Evolutionary conservation across 331 rosid genomes (phyloP).

Genomic region (Quercus lobata): DNA sequence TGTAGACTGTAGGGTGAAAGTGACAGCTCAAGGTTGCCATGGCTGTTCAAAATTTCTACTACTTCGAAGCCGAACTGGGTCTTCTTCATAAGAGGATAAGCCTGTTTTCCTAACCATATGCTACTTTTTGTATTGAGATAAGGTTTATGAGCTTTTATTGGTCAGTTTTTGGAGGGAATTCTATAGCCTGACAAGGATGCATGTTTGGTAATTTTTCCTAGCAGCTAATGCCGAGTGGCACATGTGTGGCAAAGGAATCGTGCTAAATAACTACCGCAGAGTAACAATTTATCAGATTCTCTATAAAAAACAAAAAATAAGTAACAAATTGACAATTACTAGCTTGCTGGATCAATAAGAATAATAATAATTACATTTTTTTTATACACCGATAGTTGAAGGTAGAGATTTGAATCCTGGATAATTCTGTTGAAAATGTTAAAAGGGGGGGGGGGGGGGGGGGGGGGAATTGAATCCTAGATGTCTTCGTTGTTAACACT

Average conservation of each 20-base stretch:
- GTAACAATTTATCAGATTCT: no score
- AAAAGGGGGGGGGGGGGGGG: no score
- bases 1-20: constrained; percentile 33
- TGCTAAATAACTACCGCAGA: neutral
- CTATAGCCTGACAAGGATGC: constrained; percentile 21
- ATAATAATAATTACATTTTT: no score
- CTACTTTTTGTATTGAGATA: constrained; percentile 14
- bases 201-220: constrained; percentile 18
- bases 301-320: no score
- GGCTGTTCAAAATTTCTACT: constrained; percentile 27
- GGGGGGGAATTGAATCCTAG: no score
- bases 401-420: no score
- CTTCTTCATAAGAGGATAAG: constrained; percentile 42
- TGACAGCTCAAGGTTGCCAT: constrained; percentile 74
- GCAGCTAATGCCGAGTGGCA: constrained; percentile 27
- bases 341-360: no score
- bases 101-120: constrained; percentile 21
- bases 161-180: constrained; percentile 23
- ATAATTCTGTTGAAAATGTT: no score
- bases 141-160: constrained; percentile 14
- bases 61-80: neutral
- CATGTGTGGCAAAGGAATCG: constrained; percentile 4
- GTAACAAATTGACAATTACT: no score
- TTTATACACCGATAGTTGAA: no score
- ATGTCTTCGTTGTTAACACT: no score